Percentiles rank a stretch among this genome's conserved stretches.
Evolutionary conservation across 805 yeast species (phyloP).

Genomic region (Saturnispora bothae): DNA sequence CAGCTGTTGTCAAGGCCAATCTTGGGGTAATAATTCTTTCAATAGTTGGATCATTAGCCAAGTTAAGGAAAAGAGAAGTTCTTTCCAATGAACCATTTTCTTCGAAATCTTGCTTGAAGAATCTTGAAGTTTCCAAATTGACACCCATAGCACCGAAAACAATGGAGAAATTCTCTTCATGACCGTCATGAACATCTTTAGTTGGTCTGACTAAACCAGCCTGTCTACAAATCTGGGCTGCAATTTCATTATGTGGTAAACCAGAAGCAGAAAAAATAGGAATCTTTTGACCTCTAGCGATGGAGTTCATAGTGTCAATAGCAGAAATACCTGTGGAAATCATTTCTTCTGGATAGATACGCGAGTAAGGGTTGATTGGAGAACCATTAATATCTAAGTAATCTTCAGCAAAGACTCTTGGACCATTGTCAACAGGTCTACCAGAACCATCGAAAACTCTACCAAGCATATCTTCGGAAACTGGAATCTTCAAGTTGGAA

Average conservation of each 20-base stretch:
- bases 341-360: conserved; percentile 99
- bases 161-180: conserved; percentile 97
- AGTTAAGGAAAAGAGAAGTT: conserved; percentile 89
- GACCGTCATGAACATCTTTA: conserved; percentile 99
- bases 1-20: conserved; percentile 97
- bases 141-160: conserved; percentile 99
- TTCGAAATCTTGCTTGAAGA: conserved; percentile 98
- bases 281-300: conserved; percentile 99
- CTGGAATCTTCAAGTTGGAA: conserved; percentile 83
- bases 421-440: conserved; percentile 96
- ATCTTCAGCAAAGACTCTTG: conserved; percentile 97
- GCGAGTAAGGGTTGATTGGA: conserved; percentile 95
- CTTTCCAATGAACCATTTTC: conserved; percentile 98
- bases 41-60: conserved; percentile 99
- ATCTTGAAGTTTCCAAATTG: conserved; percentile 94
- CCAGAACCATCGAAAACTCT: conserved; percentile 99
- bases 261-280: conserved; percentile 99
- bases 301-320: conserved; percentile 98
- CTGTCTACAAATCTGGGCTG: conserved; percentile 99
- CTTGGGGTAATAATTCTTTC: conserved; percentile 99
- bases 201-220: conserved; percentile 99
- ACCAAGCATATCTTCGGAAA: conserved; percentile 94
- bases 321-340: conserved; percentile 98
- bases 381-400: conserved; percentile 97
- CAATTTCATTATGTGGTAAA: conserved; percentile 98